Evolutionary conservation across 73 alveolate genomes (phyloP).

Genomic region (Symbiodinium natans): DNA sequence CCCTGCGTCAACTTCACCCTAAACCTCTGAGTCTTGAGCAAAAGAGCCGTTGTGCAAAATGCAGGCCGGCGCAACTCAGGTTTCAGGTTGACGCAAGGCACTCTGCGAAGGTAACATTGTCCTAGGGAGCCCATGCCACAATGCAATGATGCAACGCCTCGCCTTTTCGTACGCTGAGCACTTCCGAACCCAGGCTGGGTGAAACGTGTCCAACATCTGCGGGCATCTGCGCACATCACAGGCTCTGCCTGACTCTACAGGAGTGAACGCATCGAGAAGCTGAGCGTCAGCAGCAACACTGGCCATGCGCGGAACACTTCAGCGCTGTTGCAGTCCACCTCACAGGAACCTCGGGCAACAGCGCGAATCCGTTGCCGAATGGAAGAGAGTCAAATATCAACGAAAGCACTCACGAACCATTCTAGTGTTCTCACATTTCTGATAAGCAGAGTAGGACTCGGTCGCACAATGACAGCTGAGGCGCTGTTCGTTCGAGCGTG

Average conservation of each 20-base stretch:
- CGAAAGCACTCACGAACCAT: not conserved
- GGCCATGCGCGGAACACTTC: not conserved
- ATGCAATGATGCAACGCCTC: no score
- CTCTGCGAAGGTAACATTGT: no score
- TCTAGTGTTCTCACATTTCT: not conserved
- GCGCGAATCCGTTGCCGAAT: not conserved
- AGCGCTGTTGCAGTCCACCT: conserved; percentile 38
- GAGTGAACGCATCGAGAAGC: not conserved
- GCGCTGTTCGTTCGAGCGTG: not conserved
- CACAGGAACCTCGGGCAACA: not conserved
- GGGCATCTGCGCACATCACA: not conserved
- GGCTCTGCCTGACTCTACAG: no score
- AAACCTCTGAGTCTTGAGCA: no score
- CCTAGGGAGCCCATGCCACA: no score
- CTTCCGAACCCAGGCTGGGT: not conserved
- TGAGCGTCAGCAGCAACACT: conserved; percentile 9
- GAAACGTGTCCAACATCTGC: not conserved
- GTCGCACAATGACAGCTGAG: no score
- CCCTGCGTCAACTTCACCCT: no score
- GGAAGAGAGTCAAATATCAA: not conserved
- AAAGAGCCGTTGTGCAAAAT: no score
- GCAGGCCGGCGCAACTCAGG: no score
- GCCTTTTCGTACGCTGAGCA: no score
- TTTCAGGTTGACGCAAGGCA: no score
- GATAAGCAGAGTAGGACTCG: not conserved